phyloP scores from a whole-genome alignment of 2,329 filamentous ascomycete genomes.

The Aspergillus sp. region DNA sequence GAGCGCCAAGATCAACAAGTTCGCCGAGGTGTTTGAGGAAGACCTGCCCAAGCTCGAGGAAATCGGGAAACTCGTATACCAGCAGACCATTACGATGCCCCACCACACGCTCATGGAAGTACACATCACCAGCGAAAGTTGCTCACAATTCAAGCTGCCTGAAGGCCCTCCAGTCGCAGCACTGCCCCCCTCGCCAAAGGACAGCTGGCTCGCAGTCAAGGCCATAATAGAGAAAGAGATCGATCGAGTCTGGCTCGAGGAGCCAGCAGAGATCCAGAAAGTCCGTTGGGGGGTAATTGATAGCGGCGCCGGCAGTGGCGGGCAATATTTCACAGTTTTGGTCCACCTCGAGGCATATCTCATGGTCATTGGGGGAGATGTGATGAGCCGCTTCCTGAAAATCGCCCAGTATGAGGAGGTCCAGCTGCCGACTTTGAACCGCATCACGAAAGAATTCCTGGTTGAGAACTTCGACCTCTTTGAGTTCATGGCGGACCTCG shows the following conservation, averaged over 20 bases:
- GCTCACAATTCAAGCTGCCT: neutral
- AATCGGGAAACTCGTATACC: neutral
- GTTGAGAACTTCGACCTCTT: neutral
- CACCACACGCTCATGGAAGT: neutral
- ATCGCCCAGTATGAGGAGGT: neutral
- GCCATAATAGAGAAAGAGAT: neutral
- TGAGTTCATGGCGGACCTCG: neutral
- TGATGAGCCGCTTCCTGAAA: neutral
- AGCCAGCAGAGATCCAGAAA: neutral
- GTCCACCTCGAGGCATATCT: neutral
- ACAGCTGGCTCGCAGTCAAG: neutral
- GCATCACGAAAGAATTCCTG: neutral
- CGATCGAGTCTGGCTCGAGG: neutral
- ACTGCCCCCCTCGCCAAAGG: neutral
- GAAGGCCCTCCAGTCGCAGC: neutral
- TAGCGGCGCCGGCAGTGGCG: neutral
- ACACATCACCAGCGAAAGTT: neutral
- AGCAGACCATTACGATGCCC: neutral
- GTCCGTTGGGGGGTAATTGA: neutral
- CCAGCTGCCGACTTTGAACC: neutral
- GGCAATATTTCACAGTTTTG: neutral
- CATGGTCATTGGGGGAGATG: neutral
- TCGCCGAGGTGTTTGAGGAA: neutral
- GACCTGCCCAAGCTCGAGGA: neutral
- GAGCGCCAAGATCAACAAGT: neutral